Percentiles rank a stretch among this genome's conserved stretches.
These are phyloP conservation scores for Phytophthora pistaciae DNA, from an alignment of 352 stramenopile genomes.

Conservation along the genomic window DNA sequence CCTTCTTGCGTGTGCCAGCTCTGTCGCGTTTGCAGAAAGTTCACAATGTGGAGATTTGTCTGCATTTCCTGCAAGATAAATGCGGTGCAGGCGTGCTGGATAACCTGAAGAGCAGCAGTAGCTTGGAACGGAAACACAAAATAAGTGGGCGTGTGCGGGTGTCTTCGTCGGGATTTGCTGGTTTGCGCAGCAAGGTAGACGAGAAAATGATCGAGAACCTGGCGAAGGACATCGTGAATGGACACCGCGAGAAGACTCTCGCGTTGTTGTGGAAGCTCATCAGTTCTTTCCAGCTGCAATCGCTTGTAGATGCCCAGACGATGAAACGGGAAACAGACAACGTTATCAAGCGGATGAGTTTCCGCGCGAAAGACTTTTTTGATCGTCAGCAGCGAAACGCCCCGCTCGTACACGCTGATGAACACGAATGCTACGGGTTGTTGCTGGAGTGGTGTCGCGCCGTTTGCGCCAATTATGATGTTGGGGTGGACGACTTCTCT, in stretches of 20 bases:
- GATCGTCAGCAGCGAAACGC: constrained; percentile 45
- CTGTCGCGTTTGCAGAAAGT: constrained; percentile 96
- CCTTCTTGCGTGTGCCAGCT: constrained; percentile 93
- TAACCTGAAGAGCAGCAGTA: constrained; percentile 49
- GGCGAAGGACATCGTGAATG: constrained; percentile 96
- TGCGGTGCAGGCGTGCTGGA: constrained; percentile 67
- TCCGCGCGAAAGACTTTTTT: constrained; percentile 70
- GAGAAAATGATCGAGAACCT: constrained; percentile 67
- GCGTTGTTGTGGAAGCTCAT: constrained; percentile 96
- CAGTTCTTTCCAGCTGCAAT: constrained; percentile 90
- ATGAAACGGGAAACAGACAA: constrained; percentile 85
- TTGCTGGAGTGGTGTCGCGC: constrained; percentile 94
- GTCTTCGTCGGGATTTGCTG: constrained; percentile 56
- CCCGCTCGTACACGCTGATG: constrained; percentile 45
- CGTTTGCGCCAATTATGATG: constrained; percentile 92
- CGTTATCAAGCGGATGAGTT: constrained; percentile 78
- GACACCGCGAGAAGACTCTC: constrained; percentile 95
- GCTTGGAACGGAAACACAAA: constrained; percentile 10
- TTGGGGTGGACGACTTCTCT: constrained; percentile 92
- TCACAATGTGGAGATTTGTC: constrained; percentile 95
- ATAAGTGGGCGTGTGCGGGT: constrained; percentile 37
- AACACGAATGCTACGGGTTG: constrained; percentile 72
- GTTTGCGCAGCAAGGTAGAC: constrained; percentile 59
- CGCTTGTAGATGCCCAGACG: constrained; percentile 79
- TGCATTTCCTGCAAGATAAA: constrained; percentile 85